A percentile compares a stretch with the other conserved stretches of the same genome.
Evolutionary conservation across 352 stramenopile genomes (phyloP).

Genomic region (Phytopythium ostracodes): DNA sequence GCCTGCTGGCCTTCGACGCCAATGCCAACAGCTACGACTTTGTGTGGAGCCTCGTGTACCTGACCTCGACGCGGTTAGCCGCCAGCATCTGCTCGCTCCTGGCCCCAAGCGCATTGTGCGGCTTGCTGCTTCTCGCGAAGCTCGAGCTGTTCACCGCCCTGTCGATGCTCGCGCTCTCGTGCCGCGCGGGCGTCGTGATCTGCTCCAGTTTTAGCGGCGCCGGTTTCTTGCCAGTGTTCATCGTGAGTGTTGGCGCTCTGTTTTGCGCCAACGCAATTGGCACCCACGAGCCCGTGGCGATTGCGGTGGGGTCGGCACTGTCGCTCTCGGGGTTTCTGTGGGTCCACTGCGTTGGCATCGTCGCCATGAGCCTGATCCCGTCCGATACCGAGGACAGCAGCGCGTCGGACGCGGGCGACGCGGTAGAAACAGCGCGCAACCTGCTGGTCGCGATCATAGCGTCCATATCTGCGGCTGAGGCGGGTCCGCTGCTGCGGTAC

Average conservation of each 20-base stretch:
- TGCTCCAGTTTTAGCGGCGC: background rate
- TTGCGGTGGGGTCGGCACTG: background rate
- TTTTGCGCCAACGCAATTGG: background rate
- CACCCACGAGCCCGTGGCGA: background rate
- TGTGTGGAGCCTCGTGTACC: background rate
- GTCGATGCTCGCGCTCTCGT: background rate
- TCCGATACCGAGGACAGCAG: background rate
- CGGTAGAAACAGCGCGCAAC: background rate
- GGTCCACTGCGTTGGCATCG: background rate
- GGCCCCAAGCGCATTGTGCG: background rate
- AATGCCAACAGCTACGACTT: background rate
- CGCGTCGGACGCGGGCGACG: background rate
- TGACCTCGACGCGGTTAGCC: background rate
- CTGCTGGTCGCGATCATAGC: background rate
- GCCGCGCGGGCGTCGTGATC: background rate
- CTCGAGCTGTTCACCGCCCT: slow-evolving; percentile 7
- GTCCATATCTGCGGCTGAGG: background rate
- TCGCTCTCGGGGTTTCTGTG: background rate
- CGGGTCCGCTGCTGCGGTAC: background rate
- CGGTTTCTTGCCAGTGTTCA: background rate
- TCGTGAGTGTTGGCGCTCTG: background rate
- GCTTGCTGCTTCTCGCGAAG: slow-evolving; percentile 1
- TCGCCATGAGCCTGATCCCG: slow-evolving; percentile 2
- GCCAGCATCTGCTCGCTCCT: background rate
- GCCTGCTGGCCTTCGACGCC: background rate